These are phyloP conservation scores for Pogostemon cablin DNA, from an alignment of 257 asterid species.

Conservation along the genomic window DNA sequence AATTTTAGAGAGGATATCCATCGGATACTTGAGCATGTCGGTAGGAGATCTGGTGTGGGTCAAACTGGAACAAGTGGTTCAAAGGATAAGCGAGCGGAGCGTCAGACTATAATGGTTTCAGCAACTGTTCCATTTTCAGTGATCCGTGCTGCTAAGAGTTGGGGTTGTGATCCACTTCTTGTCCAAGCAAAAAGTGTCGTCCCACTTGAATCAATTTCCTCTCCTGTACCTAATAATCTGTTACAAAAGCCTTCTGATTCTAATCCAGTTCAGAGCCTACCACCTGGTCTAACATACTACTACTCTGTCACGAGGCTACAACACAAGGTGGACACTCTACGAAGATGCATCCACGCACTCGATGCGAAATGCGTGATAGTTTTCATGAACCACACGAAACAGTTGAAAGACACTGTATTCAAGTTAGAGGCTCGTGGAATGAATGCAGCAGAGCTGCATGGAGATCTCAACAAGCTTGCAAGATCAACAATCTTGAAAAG, in stretches of 20 bases:
- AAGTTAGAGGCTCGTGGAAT: constrained; percentile 96
- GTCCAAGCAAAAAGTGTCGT: constrained; percentile 73
- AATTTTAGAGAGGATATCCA: constrained; percentile 92
- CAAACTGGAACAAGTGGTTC: constrained; percentile 34
- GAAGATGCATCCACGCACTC: constrained; percentile 85
- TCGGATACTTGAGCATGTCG: constrained; percentile 89
- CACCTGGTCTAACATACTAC: constrained; percentile 82
- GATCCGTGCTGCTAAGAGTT: constrained; percentile 83
- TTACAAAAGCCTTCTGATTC: constrained; percentile 48
- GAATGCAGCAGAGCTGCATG: constrained; percentile 87
- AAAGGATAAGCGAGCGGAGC: constrained; percentile 43
- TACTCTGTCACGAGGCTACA: constrained; percentile 75
- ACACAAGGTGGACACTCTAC: constrained; percentile 82
- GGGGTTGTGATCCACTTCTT: constrained; percentile 91
- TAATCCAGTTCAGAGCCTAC: constrained; percentile 64
- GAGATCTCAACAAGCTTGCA: constrained; percentile 76
- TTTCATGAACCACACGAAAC: constrained; percentile 89
- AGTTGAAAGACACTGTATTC: constrained; percentile 81
- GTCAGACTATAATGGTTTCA: constrained; percentile 93
- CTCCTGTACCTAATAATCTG: constrained; percentile 42
- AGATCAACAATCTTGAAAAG: constrained; percentile 81
- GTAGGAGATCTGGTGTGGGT: constrained; percentile 70
- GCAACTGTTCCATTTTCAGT: constrained; percentile 97
- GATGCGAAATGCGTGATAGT: constrained; percentile 85
- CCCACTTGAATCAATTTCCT: constrained; percentile 59